Base-by-base conservation (phyloP, 2,329 filamentous ascomycete species). In the Xenoacremonium recifei region DNA sequence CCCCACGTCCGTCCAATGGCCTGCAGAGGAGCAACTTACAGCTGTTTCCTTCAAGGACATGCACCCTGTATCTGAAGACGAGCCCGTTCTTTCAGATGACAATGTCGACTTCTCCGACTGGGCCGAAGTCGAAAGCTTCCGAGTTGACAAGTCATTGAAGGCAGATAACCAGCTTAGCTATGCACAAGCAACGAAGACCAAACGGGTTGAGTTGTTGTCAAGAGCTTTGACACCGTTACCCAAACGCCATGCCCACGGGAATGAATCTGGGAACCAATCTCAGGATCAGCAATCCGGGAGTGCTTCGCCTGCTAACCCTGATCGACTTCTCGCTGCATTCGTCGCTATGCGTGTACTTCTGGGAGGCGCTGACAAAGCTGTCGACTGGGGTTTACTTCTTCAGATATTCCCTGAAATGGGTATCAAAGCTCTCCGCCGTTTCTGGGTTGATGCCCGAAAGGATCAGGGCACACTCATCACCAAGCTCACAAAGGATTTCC, bases 341-440 rank as follows among this genome's bases (percentile, higher is more conserved):
- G 66, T 84, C 37, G 73, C 77, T 12, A 67, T 84, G 27, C 72
- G 75, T 15, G 75, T 75, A 6, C 62, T 85, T 7, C 64, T 82
- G 6, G 82, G 82, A 9, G 82, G 82, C 6, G 68, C 80, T 10
- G 76, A 80, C 48, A 73, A 76, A 50, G 66, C 70, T 2, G 68
- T 82, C 17, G 82, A 85, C 51, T 84, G 80, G 74, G 80, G 80
- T 9, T 53, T 84, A 30, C 64, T 84, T 44, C 60, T 76, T 50
- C 70, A 70, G 17, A 60, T 80, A 12, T 84, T 81, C 53, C 81
- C 79, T 1, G 66, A 70, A 12, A 68, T 73, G 37, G 73, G 71
- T 5, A 63, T 80, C 11, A 72, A 69, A 20, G 69, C 68, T 11
- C 61, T 85, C 27, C 72, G 72, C 17, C 73, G 71, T 36, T 76